These are phyloP conservation scores for Cyclotella choctawhatcheeana DNA, from an alignment of 108 stramenopile species.

Conservation along the genomic window DNA sequence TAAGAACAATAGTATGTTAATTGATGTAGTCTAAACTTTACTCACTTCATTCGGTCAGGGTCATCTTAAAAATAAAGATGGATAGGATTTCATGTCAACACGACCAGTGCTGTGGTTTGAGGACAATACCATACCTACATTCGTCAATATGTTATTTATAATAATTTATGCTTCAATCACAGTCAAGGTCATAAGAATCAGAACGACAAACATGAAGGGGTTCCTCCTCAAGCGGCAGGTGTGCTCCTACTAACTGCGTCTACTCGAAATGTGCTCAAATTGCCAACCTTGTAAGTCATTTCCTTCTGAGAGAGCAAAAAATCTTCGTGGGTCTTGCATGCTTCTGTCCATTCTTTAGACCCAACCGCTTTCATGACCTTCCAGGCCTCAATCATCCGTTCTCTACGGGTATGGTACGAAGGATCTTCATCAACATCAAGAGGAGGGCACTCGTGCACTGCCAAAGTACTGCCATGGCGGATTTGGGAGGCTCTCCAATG, in stretches of 20 bases:
- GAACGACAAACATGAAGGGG: no score
- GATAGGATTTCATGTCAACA: no score
- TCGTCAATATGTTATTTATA: no score
- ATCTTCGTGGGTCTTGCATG: conserved; percentile 52
- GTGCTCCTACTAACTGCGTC: conserved; percentile 15
- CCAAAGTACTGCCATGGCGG: conserved; percentile 29
- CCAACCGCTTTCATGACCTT: conserved; percentile 29
- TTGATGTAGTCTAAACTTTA: no score
- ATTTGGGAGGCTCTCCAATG: conserved; percentile 10
- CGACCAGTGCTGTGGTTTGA: no score
- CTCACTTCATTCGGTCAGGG: no score
- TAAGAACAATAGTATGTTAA: no score
- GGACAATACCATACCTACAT: no score
- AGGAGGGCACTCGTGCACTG: conserved; percentile 4
- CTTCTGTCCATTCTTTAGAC: conserved; percentile 28
- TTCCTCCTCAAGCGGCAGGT: no score
- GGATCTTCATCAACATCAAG: conserved; percentile 20
- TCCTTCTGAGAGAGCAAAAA: conserved; percentile 37
- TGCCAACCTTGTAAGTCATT: background rate
- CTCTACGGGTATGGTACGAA: conserved; percentile 13
- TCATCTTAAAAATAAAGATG: no score
- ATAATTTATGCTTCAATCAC: no score
- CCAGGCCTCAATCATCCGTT: conserved; percentile 35
- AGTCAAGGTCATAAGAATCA: no score
- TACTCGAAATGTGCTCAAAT: background rate